Evolutionary conservation across 768 basidiomycete genomes (phyloP).

Genomic region (Boletus vermiculosoides): DNA sequence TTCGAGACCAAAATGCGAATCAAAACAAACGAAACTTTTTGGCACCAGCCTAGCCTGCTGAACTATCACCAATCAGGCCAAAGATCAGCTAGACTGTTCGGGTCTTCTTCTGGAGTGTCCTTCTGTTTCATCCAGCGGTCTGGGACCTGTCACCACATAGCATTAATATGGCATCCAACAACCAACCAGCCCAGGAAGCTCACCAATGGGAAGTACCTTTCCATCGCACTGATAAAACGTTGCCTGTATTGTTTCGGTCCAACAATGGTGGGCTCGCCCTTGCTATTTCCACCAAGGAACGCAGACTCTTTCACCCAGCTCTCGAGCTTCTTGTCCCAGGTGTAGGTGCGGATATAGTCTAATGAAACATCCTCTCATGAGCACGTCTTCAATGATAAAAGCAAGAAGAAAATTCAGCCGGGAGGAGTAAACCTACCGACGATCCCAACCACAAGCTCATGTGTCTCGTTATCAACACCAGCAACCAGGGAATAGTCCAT

Average conservation of each 20-base stretch:
- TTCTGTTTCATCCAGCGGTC: slow-evolving; percentile 91
- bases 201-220: slow-evolving; percentile 85
- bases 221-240: slow-evolving; percentile 84
- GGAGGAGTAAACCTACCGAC: slow-evolving; percentile 64
- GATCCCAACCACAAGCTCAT: slow-evolving; percentile 94
- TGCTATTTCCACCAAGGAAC: slow-evolving; percentile 78
- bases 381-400: neutral
- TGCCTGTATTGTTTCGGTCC: slow-evolving; percentile 94
- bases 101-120: slow-evolving; percentile 76
- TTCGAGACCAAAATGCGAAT: slow-evolving; percentile 4
- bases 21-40: neutral
- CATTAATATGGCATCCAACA: neutral
- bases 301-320: slow-evolving; percentile 97
- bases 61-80: slow-evolving; percentile 60
- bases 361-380: slow-evolving; percentile 4
- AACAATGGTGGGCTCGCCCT: slow-evolving; percentile 94
- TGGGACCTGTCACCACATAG: slow-evolving; percentile 53
- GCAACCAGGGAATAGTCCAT: slow-evolving; percentile 98
- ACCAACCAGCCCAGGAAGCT: slow-evolving; percentile 22
- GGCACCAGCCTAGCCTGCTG: neutral
- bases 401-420: neutral
- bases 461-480: slow-evolving; percentile 85
- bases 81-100: slow-evolving; percentile 50
- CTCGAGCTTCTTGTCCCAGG: slow-evolving; percentile 98
- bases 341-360: slow-evolving; percentile 96